Evolutionary conservation across 805 yeast species (phyloP).

Genomic region (Candida hispaniensis): DNA sequence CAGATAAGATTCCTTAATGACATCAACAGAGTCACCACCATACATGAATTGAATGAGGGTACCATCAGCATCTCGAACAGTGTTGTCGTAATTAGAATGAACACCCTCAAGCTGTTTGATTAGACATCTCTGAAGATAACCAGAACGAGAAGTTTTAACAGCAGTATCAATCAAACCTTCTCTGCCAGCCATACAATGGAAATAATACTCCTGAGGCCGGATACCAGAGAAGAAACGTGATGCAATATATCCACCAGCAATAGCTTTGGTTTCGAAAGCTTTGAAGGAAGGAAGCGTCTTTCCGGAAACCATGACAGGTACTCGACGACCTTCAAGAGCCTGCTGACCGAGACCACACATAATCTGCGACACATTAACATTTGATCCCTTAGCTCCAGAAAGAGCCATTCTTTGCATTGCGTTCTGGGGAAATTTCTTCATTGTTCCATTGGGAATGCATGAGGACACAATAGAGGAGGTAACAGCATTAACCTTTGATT

Average conservation of each 20-base stretch:
- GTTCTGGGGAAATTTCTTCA: slow-evolving; percentile 90
- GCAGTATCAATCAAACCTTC: slow-evolving; percentile 99
- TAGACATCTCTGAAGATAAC: slow-evolving; percentile 95
- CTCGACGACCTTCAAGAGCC: slow-evolving; percentile 98
- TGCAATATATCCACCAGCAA: slow-evolving; percentile 97
- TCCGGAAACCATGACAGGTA: slow-evolving; percentile 98
- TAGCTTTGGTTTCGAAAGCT: slow-evolving; percentile 91
- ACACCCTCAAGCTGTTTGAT: slow-evolving; percentile 98
- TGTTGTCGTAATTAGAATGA: slow-evolving; percentile 83
- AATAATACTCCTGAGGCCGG: slow-evolving; percentile 95
- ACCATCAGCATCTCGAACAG: slow-evolving; percentile 94
- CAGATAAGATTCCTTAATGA: slow-evolving; percentile 89
- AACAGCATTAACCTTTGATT: slow-evolving; percentile 80
- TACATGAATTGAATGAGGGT: slow-evolving; percentile 86
- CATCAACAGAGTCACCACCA: slow-evolving; percentile 96
- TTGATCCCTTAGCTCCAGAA: slow-evolving; percentile 98
- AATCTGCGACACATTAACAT: slow-evolving; percentile 96
- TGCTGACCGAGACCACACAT: slow-evolving; percentile 99
- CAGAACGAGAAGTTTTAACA: slow-evolving; percentile 95
- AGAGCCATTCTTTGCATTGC: slow-evolving; percentile 99
- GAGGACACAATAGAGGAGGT: slow-evolving; percentile 89
- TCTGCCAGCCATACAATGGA: slow-evolving; percentile 99
- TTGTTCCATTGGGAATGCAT: slow-evolving; percentile 94
- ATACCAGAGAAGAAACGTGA: slow-evolving; percentile 97
- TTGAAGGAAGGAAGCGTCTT: slow-evolving; percentile 93